Percentiles rank a stretch among this genome's conserved stretches.
These are phyloP conservation scores for Besnoitia besnoiti DNA, from an alignment of 169 alveolate species.

Conservation along the genomic window DNA sequence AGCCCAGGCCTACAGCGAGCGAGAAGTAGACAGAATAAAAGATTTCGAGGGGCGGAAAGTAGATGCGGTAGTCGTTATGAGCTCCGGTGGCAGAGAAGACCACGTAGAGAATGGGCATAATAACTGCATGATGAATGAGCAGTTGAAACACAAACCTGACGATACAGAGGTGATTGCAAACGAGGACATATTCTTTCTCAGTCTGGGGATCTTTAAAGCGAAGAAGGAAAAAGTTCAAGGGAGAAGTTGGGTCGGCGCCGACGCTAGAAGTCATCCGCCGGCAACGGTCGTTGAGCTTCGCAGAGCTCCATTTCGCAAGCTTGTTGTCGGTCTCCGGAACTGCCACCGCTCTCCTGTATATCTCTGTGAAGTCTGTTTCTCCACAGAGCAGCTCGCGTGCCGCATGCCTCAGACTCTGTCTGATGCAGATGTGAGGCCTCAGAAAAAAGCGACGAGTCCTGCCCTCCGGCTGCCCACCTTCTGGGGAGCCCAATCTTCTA, in stretches of 20 bases:
- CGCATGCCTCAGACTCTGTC: not conserved
- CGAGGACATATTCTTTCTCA: slow-evolving; percentile 8
- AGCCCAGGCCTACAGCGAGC: not conserved
- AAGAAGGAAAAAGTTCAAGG: not conserved
- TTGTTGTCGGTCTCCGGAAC: not conserved
- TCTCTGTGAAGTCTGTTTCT: slow-evolving; percentile 19
- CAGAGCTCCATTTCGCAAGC: not conserved
- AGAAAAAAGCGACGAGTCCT: not conserved
- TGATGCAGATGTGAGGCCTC: not conserved
- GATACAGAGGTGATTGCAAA: slow-evolving; percentile 12
- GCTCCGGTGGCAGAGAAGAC: not conserved
- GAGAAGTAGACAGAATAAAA: not conserved
- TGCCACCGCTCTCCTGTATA: not conserved
- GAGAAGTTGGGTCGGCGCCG: not conserved
- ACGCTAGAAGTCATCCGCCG: not conserved
- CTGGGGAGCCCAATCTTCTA: not conserved
- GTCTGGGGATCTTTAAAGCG: not conserved
- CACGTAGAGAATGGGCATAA: slow-evolving; percentile 6
- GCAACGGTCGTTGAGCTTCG: not conserved
- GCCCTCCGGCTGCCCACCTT: not conserved
- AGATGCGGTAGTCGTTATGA: not conserved
- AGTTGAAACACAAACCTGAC: not conserved
- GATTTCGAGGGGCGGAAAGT: not conserved
- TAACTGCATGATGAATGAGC: slow-evolving; percentile 18
- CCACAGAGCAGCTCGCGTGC: not conserved